Conservation (phyloP, 164 flowering plant species). For the Malania oleifera region DNA sequence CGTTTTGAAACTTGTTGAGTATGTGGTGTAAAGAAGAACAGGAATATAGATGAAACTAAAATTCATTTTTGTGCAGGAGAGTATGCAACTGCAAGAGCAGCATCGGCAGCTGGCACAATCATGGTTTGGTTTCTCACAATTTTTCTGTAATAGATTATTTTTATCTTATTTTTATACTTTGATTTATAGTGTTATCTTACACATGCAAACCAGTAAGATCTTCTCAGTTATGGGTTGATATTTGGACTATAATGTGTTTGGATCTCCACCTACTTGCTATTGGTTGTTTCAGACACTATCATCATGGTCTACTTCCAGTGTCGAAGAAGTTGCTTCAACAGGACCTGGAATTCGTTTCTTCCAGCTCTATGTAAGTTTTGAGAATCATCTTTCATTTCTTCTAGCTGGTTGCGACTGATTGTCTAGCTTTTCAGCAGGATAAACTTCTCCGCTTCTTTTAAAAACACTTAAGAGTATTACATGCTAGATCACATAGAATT, state of each 20-base stretch:
- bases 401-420: no score
- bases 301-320: constrained; percentile 85
- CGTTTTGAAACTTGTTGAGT: no score
- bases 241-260: neutral
- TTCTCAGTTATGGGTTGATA: neutral
- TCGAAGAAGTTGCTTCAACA: constrained; percentile 88
- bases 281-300: constrained; percentile 60
- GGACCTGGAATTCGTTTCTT: constrained; percentile 88
- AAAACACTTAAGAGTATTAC: no score
- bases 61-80: constrained; percentile 53
- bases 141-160: constrained; percentile 1
- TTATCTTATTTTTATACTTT: neutral
- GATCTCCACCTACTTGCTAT: constrained; percentile 5
- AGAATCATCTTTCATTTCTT: neutral
- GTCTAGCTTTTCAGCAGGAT: no score
- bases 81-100: constrained; percentile 90
- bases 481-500: no score
- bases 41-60: neutral
- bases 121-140: constrained; percentile 45
- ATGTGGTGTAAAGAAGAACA: no score
- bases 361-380: constrained; percentile 78
- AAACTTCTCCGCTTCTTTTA: no score
- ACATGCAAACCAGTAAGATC: neutral
- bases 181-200: neutral
- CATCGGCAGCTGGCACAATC: constrained; percentile 82